Base-by-base conservation (phyloP, 129 eudicot genomes). In the Kitagawia praeruptora region DNA sequence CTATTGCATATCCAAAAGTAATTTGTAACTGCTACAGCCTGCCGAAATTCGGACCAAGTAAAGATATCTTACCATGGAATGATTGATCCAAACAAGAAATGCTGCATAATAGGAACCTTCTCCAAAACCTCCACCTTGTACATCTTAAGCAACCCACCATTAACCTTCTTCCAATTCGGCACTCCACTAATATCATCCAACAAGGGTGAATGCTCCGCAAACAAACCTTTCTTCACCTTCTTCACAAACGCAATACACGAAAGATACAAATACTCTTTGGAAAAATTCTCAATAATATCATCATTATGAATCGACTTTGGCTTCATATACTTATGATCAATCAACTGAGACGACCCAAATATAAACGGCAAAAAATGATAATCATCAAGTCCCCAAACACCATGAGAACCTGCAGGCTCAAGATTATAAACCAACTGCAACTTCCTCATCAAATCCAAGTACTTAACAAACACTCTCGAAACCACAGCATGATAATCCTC, bases 331-430 rank as follows among this genome's bases (percentile, higher is more conserved):
- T 90, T 95, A 80, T 95, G 98, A 81, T 86, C 96, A 64, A 95
- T 75, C 91, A 95, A 82, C 91, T 95, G 98, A 0, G 98, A 92
- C 4, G 98, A 75, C 72, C 98, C 98, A 61, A 92, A 95, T 15
- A 95, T 82, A 44, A 90, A 95, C 8, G 98, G 98, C 79, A 95
- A 42, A 83, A 95, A 95, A 54, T 92, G 98, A 67, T 90, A 95
- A 79, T 95, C 98, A 89, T 95, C 98, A 0, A 95, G 94, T 27
- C 98, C 98, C 98, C 98, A 95, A 79, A 95, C 98, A 27, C 98
- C 98, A 80, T 95, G 98, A 23, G 98, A 95, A 11, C 98, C 98
- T 0, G 98, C 98, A 1, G 98, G 98, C 85, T 95, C 98, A 63
- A 95, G 85, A 15, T 76, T 74, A 70, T 95, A 95, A 47, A 85